Percentiles rank a stretch among this genome's conserved stretches.
Conservation (phyloP, 2,329 filamentous ascomycete genomes). For the Ophiosphaerella narmari region DNA sequence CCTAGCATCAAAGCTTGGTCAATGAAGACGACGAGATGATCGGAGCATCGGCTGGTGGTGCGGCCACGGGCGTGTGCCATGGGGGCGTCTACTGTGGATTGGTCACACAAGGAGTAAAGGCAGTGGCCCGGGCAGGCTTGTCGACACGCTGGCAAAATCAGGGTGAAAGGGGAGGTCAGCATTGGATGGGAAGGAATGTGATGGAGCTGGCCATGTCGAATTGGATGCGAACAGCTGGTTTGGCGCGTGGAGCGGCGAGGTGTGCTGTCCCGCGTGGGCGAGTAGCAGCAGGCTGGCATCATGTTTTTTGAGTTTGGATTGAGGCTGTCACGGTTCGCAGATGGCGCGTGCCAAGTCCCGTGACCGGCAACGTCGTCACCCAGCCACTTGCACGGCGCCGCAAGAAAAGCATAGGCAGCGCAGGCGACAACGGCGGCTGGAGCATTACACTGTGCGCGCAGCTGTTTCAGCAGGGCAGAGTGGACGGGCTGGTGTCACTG, state of each 20-base stretch:
- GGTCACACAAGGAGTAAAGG: conserved; percentile 33
- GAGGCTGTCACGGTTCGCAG: conserved; percentile 43
- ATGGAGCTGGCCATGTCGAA: conserved; percentile 16
- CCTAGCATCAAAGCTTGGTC: conserved; percentile 13
- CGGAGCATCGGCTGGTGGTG: conserved; percentile 21
- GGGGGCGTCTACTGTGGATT: conserved; percentile 33
- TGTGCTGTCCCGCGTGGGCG: conserved; percentile 15
- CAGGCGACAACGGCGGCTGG: conserved; percentile 23
- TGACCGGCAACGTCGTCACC: conserved; percentile 23
- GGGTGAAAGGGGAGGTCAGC: conserved; percentile 5
- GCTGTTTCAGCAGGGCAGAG: conserved; percentile 39
- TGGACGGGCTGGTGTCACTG: conserved; percentile 27
- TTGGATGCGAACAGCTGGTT: conserved; percentile 42
- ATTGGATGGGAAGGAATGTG: conserved; percentile 11
- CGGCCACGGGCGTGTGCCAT: conserved; percentile 7
- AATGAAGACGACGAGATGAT: conserved; percentile 7
- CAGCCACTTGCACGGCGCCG: background rate
- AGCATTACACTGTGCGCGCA: conserved; percentile 12
- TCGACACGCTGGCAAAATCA: conserved; percentile 32
- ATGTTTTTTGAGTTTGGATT: conserved; percentile 7
- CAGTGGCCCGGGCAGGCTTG: conserved; percentile 15
- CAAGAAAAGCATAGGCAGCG: background rate
- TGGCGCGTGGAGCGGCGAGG: conserved; percentile 40
- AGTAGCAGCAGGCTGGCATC: conserved; percentile 32
- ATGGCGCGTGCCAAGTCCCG: conserved; percentile 30